A percentile compares a stretch with the other conserved stretches of the same genome.
Evolutionary conservation across 1,139 yeast species (phyloP).

Genomic region (Blastobotrys persicus): DNA sequence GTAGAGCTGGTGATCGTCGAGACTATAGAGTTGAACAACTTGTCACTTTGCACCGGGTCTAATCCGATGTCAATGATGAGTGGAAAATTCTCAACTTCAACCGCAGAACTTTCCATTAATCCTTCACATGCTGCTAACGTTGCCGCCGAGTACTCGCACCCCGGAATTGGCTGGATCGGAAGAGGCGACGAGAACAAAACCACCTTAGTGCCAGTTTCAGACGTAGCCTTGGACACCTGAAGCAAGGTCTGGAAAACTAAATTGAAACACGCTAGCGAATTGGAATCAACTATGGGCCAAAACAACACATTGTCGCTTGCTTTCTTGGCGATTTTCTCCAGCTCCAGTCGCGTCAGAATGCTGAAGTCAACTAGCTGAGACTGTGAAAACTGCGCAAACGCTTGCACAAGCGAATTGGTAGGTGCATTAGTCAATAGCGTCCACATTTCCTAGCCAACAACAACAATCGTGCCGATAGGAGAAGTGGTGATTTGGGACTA

Average conservation of each 20-base stretch:
- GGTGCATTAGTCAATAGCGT: not conserved
- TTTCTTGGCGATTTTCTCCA: not conserved
- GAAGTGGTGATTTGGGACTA: not conserved
- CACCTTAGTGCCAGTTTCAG: not conserved
- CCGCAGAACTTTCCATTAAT: constrained; percentile 22
- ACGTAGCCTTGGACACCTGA: constrained; percentile 1
- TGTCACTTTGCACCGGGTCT: not conserved
- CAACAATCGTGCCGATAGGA: not conserved
- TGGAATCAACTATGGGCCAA: constrained; percentile 5
- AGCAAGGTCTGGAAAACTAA: constrained; percentile 9
- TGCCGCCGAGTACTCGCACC: constrained; percentile 21
- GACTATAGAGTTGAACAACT: not conserved
- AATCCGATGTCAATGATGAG: constrained; percentile 17
- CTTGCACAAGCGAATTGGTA: not conserved
- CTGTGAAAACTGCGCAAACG: not conserved
- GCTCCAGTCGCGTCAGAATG: not conserved
- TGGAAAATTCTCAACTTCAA: constrained; percentile 15
- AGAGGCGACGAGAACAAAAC: constrained; percentile 7
- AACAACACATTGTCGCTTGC: not conserved
- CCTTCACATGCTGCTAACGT: constrained; percentile 28
- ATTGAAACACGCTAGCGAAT: constrained; percentile 5
- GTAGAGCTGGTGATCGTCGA: constrained; percentile 7
- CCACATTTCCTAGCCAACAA: not conserved
- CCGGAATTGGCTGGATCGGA: constrained; percentile 23
- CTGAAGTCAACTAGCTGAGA: constrained; percentile 5